These are phyloP conservation scores for Morella rubra DNA, from an alignment of 306 rosid genomes.

Conservation along the genomic window DNA sequence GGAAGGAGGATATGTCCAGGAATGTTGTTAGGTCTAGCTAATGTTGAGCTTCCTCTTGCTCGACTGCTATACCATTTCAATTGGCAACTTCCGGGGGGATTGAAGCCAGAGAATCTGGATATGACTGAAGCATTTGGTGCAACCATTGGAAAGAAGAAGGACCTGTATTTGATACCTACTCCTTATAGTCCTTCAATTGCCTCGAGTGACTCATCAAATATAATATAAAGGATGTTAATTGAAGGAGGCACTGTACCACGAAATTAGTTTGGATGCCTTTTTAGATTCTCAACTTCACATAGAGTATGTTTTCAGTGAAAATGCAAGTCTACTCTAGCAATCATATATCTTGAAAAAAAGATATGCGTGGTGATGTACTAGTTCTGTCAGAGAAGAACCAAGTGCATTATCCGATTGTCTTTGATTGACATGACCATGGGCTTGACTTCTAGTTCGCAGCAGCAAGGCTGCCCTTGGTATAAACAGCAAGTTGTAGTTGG, in stretches of 20 bases:
- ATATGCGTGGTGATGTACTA: too few relatives aligned
- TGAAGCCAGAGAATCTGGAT: conserved; percentile 22
- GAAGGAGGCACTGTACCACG: not conserved
- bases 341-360: too few relatives aligned
- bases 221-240: not conserved
- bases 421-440: too few relatives aligned
- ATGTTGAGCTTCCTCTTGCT: not conserved
- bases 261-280: not conserved
- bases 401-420: too few relatives aligned
- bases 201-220: not conserved
- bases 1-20: conserved; percentile 41
- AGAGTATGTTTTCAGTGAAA: too few relatives aligned
- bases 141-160: conserved; percentile 7
- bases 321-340: too few relatives aligned
- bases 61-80: not conserved
- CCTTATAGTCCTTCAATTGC: not conserved
- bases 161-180: conserved; percentile 24
- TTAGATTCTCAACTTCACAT: not conserved
- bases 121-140: conserved; percentile 35
- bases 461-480: too few relatives aligned
- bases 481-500: too few relatives aligned
- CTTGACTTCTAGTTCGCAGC: too few relatives aligned
- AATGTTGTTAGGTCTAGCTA: conserved; percentile 6
- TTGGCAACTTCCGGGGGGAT: not conserved
- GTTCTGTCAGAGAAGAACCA: too few relatives aligned